A percentile compares a stretch with the other conserved stretches of the same genome.
Evolutionary conservation across 208 protist genomes (phyloP).

Genomic region (Crithidia thermophila): DNA sequence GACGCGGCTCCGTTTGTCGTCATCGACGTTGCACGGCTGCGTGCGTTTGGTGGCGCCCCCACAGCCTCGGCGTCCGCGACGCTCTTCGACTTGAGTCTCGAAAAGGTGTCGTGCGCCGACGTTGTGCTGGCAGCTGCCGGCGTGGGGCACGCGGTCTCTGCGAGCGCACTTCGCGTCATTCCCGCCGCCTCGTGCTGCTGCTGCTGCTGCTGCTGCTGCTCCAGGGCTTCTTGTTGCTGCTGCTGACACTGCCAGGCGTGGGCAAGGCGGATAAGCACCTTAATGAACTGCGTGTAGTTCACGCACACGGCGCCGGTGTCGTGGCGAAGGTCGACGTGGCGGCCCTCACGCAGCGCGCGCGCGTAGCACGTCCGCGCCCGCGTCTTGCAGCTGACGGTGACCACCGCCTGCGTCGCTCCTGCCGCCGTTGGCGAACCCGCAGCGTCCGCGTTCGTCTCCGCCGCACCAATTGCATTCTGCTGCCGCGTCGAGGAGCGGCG

Average conservation of each 20-base stretch:
- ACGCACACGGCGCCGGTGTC: constrained; percentile 60
- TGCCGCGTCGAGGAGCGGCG: neutral
- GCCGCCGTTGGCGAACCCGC: neutral
- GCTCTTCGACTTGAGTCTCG: too few relatives aligned
- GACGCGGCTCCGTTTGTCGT: too few relatives aligned
- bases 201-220: neutral
- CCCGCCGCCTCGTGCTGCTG: constrained; percentile 1
- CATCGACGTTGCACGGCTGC: too few relatives aligned
- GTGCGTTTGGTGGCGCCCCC: too few relatives aligned
- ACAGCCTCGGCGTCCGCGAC: too few relatives aligned
- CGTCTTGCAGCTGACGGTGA: constrained; percentile 25
- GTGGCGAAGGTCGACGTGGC: constrained; percentile 63
- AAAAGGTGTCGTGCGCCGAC: too few relatives aligned
- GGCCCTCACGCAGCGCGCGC: constrained; percentile 44
- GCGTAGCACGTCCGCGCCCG: constrained; percentile 36
- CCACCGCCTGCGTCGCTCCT: neutral
- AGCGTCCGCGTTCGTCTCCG: neutral
- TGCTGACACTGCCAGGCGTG: constrained; percentile 65
- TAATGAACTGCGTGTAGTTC: constrained; percentile 62
- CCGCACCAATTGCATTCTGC: neutral
- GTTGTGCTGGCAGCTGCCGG: too few relatives aligned
- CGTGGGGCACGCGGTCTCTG: too few relatives aligned
- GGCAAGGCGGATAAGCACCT: constrained; percentile 67
- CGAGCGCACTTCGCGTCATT: neutral
- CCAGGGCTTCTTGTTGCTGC: constrained; percentile 7